These are phyloP conservation scores for Boletus pseudo-olivaceus DNA, from an alignment of 768 basidiomycete species.

Conservation along the genomic window DNA sequence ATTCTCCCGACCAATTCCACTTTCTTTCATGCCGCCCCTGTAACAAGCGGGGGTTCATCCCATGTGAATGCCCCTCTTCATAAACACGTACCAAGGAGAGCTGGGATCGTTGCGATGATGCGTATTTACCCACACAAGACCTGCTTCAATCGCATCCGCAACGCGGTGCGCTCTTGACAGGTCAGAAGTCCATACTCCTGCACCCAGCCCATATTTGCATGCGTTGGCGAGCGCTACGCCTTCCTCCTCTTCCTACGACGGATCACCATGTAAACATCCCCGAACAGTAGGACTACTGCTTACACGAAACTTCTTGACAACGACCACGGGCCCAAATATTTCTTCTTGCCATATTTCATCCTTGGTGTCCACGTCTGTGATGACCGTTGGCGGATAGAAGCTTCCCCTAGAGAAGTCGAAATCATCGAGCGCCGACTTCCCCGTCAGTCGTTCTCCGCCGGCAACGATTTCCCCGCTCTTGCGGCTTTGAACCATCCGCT, in stretches of 20 bases:
- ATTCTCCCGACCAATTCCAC: conserved; percentile 84
- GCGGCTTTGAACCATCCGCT: conserved; percentile 48
- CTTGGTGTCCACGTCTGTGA: conserved; percentile 50
- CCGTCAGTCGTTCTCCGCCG: conserved; percentile 67
- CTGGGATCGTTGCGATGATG: conserved; percentile 89
- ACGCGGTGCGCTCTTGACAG: conserved; percentile 75
- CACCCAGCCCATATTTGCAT: conserved; percentile 77
- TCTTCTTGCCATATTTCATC: conserved; percentile 81
- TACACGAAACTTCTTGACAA: conserved; percentile 54
- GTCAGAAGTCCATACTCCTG: conserved; percentile 76
- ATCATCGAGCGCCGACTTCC: conserved; percentile 60
- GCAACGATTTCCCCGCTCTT: conserved; percentile 48
- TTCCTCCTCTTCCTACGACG: conserved; percentile 53
- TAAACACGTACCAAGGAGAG: conserved; percentile 65
- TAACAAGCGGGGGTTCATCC: conserved; percentile 3
- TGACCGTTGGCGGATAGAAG: conserved; percentile 81
- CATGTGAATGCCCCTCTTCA: background rate
- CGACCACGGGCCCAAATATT: conserved; percentile 83
- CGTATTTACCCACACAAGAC: conserved; percentile 85
- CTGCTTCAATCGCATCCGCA: conserved; percentile 64
- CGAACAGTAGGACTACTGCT: conserved; percentile 23
- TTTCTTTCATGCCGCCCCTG: conserved; percentile 90
- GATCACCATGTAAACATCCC: background rate
- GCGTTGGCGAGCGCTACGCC: conserved; percentile 69
- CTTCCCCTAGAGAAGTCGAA: conserved; percentile 68